Base-by-base conservation (phyloP, 1,284 basidiomycete genomes). In the Pseudomicrostroma phylloplanum region DNA sequence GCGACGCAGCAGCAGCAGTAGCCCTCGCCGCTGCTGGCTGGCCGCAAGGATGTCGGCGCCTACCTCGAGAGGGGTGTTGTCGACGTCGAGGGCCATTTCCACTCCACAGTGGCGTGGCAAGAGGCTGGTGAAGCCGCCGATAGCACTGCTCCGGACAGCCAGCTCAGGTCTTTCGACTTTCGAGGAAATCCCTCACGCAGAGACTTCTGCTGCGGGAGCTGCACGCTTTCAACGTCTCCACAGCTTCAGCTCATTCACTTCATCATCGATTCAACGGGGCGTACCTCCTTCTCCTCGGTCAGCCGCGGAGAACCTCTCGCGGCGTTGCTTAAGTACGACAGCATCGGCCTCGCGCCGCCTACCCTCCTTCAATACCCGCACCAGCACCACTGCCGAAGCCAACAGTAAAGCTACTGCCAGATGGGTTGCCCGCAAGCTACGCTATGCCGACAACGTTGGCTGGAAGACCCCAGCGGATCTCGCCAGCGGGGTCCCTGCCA, bases 401-500 rank as follows among this genome's bases (percentile, higher is more conserved):
- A 17, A 21, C 3, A 17, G 43, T 17, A 48, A 12, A 48, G 21
- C 17, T n/a, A 48, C 21, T 13, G 4, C 43, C 9, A 36, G 30
- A 36, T 36, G 30, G 30, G 9, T 6, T 6, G 43, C 21, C 15
- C 43, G 17, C 43, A 21, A 48, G 6, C 43, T 48, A 6, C 43
- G 43, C 21, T 48, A 48, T 48, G 43, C 17, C 51, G 51, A 25
- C 6, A 19, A 54, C 6, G 21, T 54, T 6, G 51, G 51, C 8
- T 54, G 51, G 51, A 23, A 19, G 25, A 54, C 51, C 8, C 51
- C 51, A 7, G 51, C 19, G 23, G 51, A 54, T 17, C 13, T 54
- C 46, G 46, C 46, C 30, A 36, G 30, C 30, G 30, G 30, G 4
- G 6, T 12, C 15, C 12, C 21, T 48, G 43, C 43, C 43, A n/a